phyloP scores from a whole-genome alignment of 2,329 filamentous ascomycete species.

The Verticillium isaacii region DNA sequence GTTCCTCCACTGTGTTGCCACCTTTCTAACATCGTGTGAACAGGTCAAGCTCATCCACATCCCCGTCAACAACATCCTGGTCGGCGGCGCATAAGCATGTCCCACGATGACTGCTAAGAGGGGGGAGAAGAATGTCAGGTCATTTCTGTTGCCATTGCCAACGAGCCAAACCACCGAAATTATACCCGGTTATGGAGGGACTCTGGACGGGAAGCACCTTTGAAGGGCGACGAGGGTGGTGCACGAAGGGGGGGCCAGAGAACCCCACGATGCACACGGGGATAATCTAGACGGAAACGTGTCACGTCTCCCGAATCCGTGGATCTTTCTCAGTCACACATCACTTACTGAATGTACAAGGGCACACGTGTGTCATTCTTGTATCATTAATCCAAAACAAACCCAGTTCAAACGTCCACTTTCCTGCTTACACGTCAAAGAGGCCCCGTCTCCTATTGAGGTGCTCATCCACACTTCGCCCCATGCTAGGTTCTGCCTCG shows the following conservation, averaged over 20 bases:
- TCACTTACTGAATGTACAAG: not conserved
- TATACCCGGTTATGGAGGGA: not conserved
- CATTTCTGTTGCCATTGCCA: not conserved
- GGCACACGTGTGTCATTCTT: not conserved
- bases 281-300: not conserved
- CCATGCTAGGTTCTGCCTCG: constrained; percentile 56
- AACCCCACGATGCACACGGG: not conserved
- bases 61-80: constrained; percentile 65
- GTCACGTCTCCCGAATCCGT: not conserved
- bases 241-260: not conserved
- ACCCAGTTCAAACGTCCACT: not conserved
- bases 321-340: not conserved
- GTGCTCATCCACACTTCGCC: constrained; percentile 55
- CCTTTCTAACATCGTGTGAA: not conserved
- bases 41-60: constrained; percentile 44
- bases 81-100: constrained; percentile 54
- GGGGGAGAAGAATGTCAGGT: not conserved
- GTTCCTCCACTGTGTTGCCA: not conserved
- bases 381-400: not conserved
- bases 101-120: not conserved
- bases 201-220: not conserved
- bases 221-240: not conserved
- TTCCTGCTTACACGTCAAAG: constrained; percentile 8
- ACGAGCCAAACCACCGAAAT: not conserved
- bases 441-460: constrained; percentile 35